Base-by-base conservation (phyloP, 2,329 filamentous ascomycete genomes). In the Akanthomyces uredinophilus region DNA sequence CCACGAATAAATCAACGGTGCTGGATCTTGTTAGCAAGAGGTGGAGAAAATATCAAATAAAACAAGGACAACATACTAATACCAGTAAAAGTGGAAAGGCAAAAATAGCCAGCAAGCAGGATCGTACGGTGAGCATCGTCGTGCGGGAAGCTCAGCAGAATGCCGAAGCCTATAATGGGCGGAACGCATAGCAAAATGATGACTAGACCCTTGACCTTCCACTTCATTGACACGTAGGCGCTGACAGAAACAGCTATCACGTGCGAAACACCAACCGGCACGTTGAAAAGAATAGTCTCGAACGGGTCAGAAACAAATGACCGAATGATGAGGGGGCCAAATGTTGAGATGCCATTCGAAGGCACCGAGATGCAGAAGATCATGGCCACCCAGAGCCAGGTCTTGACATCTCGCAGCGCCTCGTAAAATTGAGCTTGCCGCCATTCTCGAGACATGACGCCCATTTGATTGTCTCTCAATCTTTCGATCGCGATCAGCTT, bases 1-100 rank as follows among this genome's bases (percentile, higher is more conserved):
- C 83, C 83, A 87, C 0, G 82, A 82, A 65, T 84, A 87, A 46
- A 87, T 82, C 35, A 87, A 72, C 0, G 84, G 86, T 3, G 86
- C 73, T 74, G 14, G 61, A 24, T 1, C 16, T 43, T 11, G 39
- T 71, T 43, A 70, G 58, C 70, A 32, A 69, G 68, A 4, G 79
- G 81, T 0, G 69, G 76, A 80, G 1, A 81, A 81, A 4, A 79
- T 79, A 3, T 60, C 83, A 83, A 0, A 79, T 81, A 4, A 79
- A 78, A 50, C 81, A 80, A 1, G 3, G 11, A 37, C 20, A 29
- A 7, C 71, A 66, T 62, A 75, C 73, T 75, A 8, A 75, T 75
- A 5, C 73, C 73, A 1, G 73, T 84, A 63, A 85, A 87, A 3
- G 85, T 82, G 0, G 82, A 85, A 18, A 85, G 79, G 5, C 83